These are phyloP conservation scores for Didymella segeticola DNA, from an alignment of 2,329 filamentous ascomycete species.

Conservation along the genomic window DNA sequence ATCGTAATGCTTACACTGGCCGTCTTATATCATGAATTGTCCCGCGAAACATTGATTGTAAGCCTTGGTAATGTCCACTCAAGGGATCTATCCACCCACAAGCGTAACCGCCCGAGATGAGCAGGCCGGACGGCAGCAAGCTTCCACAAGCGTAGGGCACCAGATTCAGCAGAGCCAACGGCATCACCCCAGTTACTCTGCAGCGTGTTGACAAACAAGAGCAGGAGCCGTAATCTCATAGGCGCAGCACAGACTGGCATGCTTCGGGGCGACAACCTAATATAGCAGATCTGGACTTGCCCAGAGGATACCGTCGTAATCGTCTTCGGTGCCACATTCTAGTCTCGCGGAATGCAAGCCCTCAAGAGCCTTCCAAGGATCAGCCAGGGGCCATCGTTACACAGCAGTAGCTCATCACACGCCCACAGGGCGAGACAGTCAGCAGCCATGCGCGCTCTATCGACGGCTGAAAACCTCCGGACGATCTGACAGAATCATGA, in stretches of 20 bases:
- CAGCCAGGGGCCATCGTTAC: constrained; percentile 19
- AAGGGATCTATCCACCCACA: background rate
- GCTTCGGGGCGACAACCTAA: constrained; percentile 12
- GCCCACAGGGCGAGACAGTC: constrained; percentile 14
- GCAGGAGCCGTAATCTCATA: background rate
- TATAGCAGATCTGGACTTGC: constrained; percentile 6
- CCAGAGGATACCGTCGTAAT: background rate
- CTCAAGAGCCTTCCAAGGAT: constrained; percentile 5
- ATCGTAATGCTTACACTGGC: too few relatives aligned
- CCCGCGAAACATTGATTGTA: background rate
- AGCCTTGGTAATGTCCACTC: background rate
- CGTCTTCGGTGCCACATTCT: constrained; percentile 9
- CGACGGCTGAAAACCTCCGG: constrained; percentile 2
- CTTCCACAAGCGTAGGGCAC: too few relatives aligned
- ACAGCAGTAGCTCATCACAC: constrained; percentile 17
- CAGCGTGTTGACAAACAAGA: constrained; percentile 8
- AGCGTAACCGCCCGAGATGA: background rate
- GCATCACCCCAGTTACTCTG: background rate
- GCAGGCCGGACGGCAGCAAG: background rate
- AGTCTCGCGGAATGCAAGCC: constrained; percentile 11
- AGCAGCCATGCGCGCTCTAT: constrained; percentile 8
- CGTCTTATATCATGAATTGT: background rate
- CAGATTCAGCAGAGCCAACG: background rate
- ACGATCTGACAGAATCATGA: constrained; percentile 2
- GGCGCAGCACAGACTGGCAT: constrained; percentile 5